phyloP scores from a whole-genome alignment of 1,284 basidiomycete species.

The Cystobasidium pallidum region DNA sequence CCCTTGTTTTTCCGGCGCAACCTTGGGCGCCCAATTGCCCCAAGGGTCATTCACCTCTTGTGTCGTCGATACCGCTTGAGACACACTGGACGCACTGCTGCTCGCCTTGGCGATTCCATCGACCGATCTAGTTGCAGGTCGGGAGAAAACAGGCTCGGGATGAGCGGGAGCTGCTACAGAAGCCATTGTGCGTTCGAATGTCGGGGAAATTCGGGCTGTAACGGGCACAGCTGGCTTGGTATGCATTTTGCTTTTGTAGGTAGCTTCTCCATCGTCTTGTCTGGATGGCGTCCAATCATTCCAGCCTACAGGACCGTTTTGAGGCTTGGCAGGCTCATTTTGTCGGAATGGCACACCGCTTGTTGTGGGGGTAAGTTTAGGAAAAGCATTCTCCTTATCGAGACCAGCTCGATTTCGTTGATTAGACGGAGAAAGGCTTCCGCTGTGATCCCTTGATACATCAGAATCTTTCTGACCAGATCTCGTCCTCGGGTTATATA shows the following conservation, averaged over 20 bases:
- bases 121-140: neutral
- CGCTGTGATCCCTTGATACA: neutral
- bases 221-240: neutral
- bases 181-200: neutral
- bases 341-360: neutral
- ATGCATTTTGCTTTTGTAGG: neutral
- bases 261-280: constrained; percentile 1
- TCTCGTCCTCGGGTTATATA: constrained; percentile 2
- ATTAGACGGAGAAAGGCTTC: neutral
- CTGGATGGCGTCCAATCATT: constrained; percentile 8
- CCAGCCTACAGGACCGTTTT: neutral
- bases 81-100: too few species aligned
- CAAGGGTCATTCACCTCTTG: neutral
- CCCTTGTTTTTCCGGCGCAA: constrained; percentile 9
- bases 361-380: neutral
- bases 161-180: neutral
- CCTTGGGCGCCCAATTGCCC: neutral
- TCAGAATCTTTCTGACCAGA: neutral
- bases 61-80: neutral
- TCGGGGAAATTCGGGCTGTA: neutral
- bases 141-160: neutral
- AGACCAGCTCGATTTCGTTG: neutral
- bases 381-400: neutral
- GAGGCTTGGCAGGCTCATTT: neutral
- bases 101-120: neutral